Evolutionary conservation across 176 grass and related monocot genomes (phyloP).

Genomic region (Chrysopogon serrulatus): DNA sequence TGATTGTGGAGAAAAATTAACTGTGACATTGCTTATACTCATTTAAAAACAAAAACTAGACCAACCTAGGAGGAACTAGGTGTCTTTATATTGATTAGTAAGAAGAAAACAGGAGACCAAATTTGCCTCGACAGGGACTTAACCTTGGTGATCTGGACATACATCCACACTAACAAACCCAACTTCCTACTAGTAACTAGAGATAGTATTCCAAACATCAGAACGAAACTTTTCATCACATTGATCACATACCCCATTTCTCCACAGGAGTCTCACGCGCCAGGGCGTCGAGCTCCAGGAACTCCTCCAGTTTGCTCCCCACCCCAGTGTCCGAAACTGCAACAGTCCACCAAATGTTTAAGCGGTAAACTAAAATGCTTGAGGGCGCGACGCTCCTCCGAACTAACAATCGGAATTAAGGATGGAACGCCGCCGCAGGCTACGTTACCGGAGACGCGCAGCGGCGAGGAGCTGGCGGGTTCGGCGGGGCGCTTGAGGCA

Average conservation of each 20-base stretch:
- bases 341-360: background rate
- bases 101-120: background rate
- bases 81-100: background rate
- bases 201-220: background rate
- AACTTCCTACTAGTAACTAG: background rate
- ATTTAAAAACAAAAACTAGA: background rate
- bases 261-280: conserved; percentile 4
- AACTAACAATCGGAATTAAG: background rate
- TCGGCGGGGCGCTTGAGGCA: conserved; percentile 28
- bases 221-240: background rate
- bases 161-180: background rate
- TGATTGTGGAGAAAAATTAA: background rate
- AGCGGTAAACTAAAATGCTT: background rate
- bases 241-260: conserved; percentile 53
- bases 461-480: background rate
- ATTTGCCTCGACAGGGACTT: background rate
- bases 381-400: background rate
- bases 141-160: background rate
- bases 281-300: conserved; percentile 35
- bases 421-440: background rate
- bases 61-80: background rate
- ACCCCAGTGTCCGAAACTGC: conserved; percentile 76
- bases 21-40: background rate
- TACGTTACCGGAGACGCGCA: conserved; percentile 48
- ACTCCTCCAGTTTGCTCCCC: conserved; percentile 66